Percentiles rank a stretch among this genome's conserved stretches.
Evolutionary conservation across 208 protist genomes (phyloP).

Genomic region (Perkinsela sp.): DNA sequence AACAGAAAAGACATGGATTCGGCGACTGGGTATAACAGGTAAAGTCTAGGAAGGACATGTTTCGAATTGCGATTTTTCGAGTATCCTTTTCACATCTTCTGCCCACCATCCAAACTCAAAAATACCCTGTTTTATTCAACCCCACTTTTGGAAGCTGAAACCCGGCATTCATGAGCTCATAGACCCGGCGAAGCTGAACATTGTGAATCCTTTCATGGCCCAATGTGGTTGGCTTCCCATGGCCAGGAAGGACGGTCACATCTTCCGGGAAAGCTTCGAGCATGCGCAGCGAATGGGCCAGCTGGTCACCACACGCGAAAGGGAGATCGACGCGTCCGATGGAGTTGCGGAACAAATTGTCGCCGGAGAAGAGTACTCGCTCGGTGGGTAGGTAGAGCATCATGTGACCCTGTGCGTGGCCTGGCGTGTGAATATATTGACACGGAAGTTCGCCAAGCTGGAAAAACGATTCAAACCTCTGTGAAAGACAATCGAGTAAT

Average conservation of each 20-base stretch:
- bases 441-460: neutral
- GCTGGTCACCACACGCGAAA: slow-evolving; percentile 26
- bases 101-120: too few relatives aligned
- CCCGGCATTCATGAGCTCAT: slow-evolving; percentile 22
- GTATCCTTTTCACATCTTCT: too few relatives aligned
- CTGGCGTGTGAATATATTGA: slow-evolving; percentile 44
- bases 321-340: slow-evolving; percentile 54
- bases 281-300: slow-evolving; percentile 37
- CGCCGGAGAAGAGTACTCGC: slow-evolving; percentile 44
- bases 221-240: slow-evolving; percentile 48
- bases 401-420: slow-evolving; percentile 57
- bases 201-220: slow-evolving; percentile 40
- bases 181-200: slow-evolving; percentile 21
- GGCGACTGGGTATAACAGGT: too few relatives aligned
- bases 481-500: neutral
- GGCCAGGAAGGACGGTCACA: slow-evolving; percentile 42
- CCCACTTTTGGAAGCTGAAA: slow-evolving; percentile 28
- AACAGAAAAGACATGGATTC: too few relatives aligned
- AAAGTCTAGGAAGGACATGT: too few relatives aligned
- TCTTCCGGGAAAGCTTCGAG: slow-evolving; percentile 37
- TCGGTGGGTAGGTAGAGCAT: slow-evolving; percentile 46
- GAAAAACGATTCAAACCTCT: neutral
- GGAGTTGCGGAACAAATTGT: slow-evolving; percentile 42
- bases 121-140: slow-evolving; percentile 14
- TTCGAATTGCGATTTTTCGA: too few relatives aligned